These are phyloP conservation scores for Ascochyta pisi DNA, from an alignment of 2,329 filamentous ascomycete genomes.

Conservation along the genomic window DNA sequence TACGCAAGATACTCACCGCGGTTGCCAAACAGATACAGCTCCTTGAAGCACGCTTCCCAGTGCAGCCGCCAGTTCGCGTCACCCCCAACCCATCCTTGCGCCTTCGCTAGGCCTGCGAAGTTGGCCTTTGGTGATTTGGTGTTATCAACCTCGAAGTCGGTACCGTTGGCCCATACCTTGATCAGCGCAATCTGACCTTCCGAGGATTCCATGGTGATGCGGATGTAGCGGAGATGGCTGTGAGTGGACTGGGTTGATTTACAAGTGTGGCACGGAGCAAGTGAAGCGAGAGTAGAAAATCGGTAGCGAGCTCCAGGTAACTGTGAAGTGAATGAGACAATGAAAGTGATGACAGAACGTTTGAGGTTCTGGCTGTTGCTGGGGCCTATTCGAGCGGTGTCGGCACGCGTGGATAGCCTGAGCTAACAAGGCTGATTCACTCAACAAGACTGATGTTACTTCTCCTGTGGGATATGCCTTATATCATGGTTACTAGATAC, in stretches of 20 bases:
- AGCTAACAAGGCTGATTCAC: slow-evolving; percentile 6
- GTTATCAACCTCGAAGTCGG: slow-evolving; percentile 17
- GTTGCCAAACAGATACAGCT: slow-evolving; percentile 20
- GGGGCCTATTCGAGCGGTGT: neutral
- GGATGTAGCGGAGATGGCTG: neutral
- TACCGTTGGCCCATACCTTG: slow-evolving; percentile 20
- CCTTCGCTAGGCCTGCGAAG: slow-evolving; percentile 30
- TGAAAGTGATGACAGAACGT: neutral
- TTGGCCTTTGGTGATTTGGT: slow-evolving; percentile 25
- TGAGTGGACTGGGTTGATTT: neutral
- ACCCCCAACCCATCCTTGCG: slow-evolving; percentile 28
- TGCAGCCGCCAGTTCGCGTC: slow-evolving; percentile 21
- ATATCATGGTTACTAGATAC: neutral
- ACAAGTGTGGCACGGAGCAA: neutral
- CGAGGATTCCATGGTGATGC: slow-evolving; percentile 10
- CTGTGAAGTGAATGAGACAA: neutral
- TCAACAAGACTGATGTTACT: neutral
- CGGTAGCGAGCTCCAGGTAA: neutral
- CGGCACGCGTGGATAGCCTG: neutral
- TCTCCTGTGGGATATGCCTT: neutral
- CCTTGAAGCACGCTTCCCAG: slow-evolving; percentile 28
- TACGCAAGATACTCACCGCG: slow-evolving; percentile 6
- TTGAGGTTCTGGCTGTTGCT: slow-evolving; percentile 1
- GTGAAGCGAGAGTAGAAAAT: neutral
- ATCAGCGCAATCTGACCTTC: slow-evolving; percentile 20